Conservation (phyloP, 345 rosid genomes). For the Ailanthus altissimus region DNA sequence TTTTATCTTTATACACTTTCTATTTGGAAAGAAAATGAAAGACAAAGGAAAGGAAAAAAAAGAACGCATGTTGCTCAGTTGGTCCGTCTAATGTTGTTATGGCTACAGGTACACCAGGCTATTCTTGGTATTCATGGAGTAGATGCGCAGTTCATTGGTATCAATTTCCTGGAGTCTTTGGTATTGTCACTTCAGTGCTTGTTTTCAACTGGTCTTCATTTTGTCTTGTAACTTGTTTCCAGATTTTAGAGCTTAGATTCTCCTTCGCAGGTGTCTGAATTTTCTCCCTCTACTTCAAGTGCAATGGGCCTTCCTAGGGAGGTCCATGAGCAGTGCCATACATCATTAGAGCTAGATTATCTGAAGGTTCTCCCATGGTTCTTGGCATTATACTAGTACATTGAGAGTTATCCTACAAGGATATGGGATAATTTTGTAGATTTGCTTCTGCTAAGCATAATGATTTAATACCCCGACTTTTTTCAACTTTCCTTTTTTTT, state of each 20-base stretch:
- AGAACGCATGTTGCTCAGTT: neutral
- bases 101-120: conserved; percentile 84
- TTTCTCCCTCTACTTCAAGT: conserved; percentile 92
- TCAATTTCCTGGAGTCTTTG: conserved; percentile 87
- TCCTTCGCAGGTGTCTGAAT: conserved; percentile 78
- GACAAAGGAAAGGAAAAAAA: too few relatives aligned
- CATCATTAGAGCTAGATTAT: conserved; percentile 71
- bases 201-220: conserved; percentile 19
- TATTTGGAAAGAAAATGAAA: neutral
- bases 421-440: conserved; percentile 17
- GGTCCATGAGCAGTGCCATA: conserved; percentile 88
- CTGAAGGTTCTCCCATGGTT: conserved; percentile 59
- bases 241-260: conserved; percentile 14
- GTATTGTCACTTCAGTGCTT: conserved; percentile 39
- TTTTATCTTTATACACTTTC: neutral
- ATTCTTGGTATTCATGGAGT: conserved; percentile 71
- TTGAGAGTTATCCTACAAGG: neutral
- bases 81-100: conserved; percentile 31
- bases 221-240: conserved; percentile 19
- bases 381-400: conserved; percentile 17
- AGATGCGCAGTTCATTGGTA: conserved; percentile 77
- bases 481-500: neutral
- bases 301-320: conserved; percentile 98
- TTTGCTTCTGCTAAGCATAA: conserved; percentile 13
- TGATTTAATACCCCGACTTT: conserved; percentile 12